Percentiles rank a stretch among this genome's conserved stretches.
Conservation (phyloP, 352 stramenopile genomes). For the Globisporangium abappressorium region DNA sequence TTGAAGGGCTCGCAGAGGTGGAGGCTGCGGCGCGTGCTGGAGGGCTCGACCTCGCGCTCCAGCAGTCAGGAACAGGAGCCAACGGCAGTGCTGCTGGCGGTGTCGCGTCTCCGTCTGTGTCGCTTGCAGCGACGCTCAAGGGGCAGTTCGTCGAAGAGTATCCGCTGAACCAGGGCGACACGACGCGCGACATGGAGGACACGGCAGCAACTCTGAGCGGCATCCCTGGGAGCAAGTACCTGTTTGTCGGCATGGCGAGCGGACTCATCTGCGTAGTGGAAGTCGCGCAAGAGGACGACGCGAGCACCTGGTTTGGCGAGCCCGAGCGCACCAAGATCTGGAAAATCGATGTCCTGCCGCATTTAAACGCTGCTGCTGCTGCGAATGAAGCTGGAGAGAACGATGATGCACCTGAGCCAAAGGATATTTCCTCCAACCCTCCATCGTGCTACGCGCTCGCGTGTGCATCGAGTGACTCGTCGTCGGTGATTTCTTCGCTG, state of each 20-base stretch:
- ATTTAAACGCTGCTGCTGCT: conserved; percentile 26
- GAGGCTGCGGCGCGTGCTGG: conserved; percentile 10
- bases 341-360: conserved; percentile 76
- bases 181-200: conserved; percentile 42
- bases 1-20: conserved; percentile 43
- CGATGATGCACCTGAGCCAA: conserved; percentile 2
- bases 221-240: conserved; percentile 45
- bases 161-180: conserved; percentile 54
- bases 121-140: conserved; percentile 1
- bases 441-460: conserved; percentile 58
- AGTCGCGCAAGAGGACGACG: conserved; percentile 20
- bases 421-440: conserved; percentile 3
- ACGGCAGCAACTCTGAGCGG: conserved; percentile 42
- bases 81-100: background rate
- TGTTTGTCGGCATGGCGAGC: conserved; percentile 77
- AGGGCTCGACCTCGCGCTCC: conserved; percentile 22
- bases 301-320: conserved; percentile 33
- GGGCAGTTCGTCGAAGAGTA: conserved; percentile 51
- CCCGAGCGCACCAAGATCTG: conserved; percentile 42
- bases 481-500: conserved; percentile 28
- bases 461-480: conserved; percentile 39
- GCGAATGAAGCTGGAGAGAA: background rate
- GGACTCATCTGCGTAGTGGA: conserved; percentile 69
- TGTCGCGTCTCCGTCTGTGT: background rate
- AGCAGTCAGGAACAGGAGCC: conserved; percentile 6